A percentile compares a stretch with the other conserved stretches of the same genome.
Conservation (phyloP, 176 grass and related monocot genomes). For the Avena eriantha region DNA sequence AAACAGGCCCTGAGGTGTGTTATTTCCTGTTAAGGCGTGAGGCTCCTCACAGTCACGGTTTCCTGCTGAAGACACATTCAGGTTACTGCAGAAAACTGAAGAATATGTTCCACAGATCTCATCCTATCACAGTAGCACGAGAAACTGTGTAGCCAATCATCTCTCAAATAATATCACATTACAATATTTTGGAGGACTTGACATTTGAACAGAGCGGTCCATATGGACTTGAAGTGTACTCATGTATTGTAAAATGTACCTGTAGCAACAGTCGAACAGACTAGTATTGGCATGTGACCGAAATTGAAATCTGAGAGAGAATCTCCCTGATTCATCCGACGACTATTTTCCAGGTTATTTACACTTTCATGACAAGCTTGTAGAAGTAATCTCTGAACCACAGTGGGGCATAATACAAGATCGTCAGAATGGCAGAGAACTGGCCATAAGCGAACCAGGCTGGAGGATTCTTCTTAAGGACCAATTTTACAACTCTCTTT, state of each 20-base stretch:
- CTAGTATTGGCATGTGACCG: constrained; percentile 16
- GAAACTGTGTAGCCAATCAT: neutral
- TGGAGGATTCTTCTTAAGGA: constrained; percentile 71
- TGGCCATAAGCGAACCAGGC: constrained; percentile 80
- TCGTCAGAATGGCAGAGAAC: constrained; percentile 53
- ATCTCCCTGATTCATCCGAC: neutral
- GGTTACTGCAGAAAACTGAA: neutral
- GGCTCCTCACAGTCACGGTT: neutral
- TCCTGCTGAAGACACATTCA: neutral
- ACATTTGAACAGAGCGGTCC: constrained; percentile 1
- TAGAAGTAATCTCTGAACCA: constrained; percentile 84
- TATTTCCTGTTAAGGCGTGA: too few species aligned
- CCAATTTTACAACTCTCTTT: constrained; percentile 61
- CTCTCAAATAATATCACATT: neutral
- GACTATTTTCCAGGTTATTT: constrained; percentile 1
- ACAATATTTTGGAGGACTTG: neutral
- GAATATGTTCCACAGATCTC: constrained; percentile 9
- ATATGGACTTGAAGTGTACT: neutral
- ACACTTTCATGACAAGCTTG: constrained; percentile 62
- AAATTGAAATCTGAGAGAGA: neutral
- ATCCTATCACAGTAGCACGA: neutral
- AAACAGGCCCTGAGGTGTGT: too few species aligned
- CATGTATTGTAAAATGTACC: constrained; percentile 7
- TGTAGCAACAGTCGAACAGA: neutral
- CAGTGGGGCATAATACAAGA: constrained; percentile 72